A percentile compares a stretch with the other conserved stretches of the same genome.
phyloP scores from a whole-genome alignment of 164 flowering plant genomes.

The Nelumbo lutea region DNA sequence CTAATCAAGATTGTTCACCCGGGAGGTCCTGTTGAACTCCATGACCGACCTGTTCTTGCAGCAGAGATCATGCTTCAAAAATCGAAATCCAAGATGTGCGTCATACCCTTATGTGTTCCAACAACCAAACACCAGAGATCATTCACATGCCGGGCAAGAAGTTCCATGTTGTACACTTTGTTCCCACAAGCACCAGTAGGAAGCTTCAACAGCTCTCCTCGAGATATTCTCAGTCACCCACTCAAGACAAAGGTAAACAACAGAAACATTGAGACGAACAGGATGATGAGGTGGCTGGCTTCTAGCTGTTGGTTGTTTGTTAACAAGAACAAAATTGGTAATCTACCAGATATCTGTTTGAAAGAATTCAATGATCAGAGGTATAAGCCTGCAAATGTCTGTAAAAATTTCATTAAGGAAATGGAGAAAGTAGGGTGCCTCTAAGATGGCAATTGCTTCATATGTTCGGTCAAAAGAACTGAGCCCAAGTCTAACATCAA shows the following conservation, averaged over 20 bases:
- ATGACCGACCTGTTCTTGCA: conserved; percentile 51
- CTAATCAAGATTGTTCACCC: too few relatives aligned
- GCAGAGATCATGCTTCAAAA: conserved; percentile 47
- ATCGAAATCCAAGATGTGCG: conserved; percentile 57
- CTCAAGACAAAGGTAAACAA: neutral
- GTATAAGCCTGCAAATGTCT: too few relatives aligned
- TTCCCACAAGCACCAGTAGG: conserved; percentile 43
- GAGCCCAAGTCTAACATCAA: neutral
- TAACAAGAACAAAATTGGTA: conserved; percentile 8
- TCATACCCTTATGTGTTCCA: conserved; percentile 50
- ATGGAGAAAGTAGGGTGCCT: too few relatives aligned
- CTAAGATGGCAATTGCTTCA: neutral
- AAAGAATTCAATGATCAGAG: too few relatives aligned
- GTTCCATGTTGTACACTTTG: conserved; percentile 53
- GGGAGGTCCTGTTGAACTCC: conserved; percentile 40
- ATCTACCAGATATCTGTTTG: conserved; percentile 4
- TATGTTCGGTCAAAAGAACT: conserved; percentile 15
- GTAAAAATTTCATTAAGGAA: too few relatives aligned
- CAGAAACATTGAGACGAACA: conserved; percentile 1
- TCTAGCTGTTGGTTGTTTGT: conserved; percentile 24
- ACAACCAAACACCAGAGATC: conserved; percentile 53
- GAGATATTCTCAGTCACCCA: conserved; percentile 17
- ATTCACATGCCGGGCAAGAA: conserved; percentile 44
- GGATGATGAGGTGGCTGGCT: neutral
- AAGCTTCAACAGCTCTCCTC: conserved; percentile 38